Evolutionary conservation across 2,329 filamentous ascomycete species (phyloP), one percentile per base, ranked within the genome.

Genomic region (Blumeriella jaapii): DNA sequence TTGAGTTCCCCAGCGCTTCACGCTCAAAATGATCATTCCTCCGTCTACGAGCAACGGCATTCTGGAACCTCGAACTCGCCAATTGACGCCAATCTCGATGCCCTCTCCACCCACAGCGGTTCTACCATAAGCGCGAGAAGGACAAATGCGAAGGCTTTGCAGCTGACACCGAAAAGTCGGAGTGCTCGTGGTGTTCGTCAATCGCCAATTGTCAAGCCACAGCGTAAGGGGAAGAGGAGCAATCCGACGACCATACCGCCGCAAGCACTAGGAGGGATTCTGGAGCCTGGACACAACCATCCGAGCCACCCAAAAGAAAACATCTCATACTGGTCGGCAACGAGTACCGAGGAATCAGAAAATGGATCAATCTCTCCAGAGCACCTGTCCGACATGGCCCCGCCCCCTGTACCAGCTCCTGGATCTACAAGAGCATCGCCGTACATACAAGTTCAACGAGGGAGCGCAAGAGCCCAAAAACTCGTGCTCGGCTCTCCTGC

Each of bases 1-100:
- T 65, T 91, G 31, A 86, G 81, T 4, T 91, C 83, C 11, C 83
- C 83, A 1, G 82, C 82, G 3, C 63, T 91, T 12, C 78, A 82
- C 55, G 80, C 82, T 1, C 80, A 86, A 55, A 72, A 64, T 41
- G 71, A 77, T 25, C 62, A 66, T 16, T 49, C 52, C 20, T 55
- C 56, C 7, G 39, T 44, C 10, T 53, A 55, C 29, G 56, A 63
- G 37, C 57, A 59, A 23, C 57, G 57, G 13, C 50, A 57, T 46
- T 60, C 57, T 7, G 59, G 59, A 36, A 50, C 39, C 34, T 53
- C 31, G 34, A 51, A 53, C 39, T 55, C 53, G 20, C 52, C 55
- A 34, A 52, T 47, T 31, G 52, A 57, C 31, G 40, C 47, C 31
- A 54, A 48, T 31, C 25, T 40, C 3, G 54, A 56, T 11, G 41